These are phyloP conservation scores for Saccharomyces jurei DNA, from an alignment of 805 yeast species.

Conservation along the genomic window DNA sequence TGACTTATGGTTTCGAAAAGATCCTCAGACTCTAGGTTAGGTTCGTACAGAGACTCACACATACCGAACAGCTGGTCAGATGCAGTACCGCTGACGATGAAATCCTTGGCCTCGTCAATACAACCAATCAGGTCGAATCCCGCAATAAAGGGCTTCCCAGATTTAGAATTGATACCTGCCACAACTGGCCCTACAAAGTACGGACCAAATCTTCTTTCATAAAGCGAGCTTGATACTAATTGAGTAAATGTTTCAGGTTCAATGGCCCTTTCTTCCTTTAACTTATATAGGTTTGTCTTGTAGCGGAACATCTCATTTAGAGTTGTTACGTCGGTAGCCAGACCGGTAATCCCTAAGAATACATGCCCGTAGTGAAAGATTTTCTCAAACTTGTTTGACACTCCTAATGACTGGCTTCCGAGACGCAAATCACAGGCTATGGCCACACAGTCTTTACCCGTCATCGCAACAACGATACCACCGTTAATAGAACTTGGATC, in stretches of 20 bases:
- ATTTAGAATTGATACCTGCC: conserved; percentile 83
- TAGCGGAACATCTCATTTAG: conserved; percentile 72
- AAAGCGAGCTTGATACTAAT: conserved; percentile 80
- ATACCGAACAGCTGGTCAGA: conserved; percentile 95
- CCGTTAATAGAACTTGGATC: conserved; percentile 79
- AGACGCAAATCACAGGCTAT: conserved; percentile 92
- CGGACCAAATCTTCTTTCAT: conserved; percentile 90
- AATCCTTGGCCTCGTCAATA: conserved; percentile 89
- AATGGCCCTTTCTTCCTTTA: conserved; percentile 83
- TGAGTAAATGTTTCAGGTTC: conserved; percentile 94
- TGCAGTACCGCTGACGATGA: conserved; percentile 93
- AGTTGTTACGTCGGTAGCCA: conserved; percentile 90
- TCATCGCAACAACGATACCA: conserved; percentile 98
- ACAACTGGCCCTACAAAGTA: conserved; percentile 95
- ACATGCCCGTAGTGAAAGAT: conserved; percentile 79
- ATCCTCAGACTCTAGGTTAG: conserved; percentile 88
- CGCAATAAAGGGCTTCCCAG: conserved; percentile 82
- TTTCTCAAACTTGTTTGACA: conserved; percentile 89
- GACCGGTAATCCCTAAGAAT: conserved; percentile 86
- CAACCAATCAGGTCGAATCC: conserved; percentile 96
- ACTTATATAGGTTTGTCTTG: conserved; percentile 79
- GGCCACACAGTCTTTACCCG: conserved; percentile 96
- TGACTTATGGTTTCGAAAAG: conserved; percentile 92
- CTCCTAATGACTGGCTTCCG: conserved; percentile 89
- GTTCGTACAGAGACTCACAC: conserved; percentile 96